Evolutionary conservation across 1,284 basidiomycete species (phyloP).

Genomic region (Psilocybe mexicana): DNA sequence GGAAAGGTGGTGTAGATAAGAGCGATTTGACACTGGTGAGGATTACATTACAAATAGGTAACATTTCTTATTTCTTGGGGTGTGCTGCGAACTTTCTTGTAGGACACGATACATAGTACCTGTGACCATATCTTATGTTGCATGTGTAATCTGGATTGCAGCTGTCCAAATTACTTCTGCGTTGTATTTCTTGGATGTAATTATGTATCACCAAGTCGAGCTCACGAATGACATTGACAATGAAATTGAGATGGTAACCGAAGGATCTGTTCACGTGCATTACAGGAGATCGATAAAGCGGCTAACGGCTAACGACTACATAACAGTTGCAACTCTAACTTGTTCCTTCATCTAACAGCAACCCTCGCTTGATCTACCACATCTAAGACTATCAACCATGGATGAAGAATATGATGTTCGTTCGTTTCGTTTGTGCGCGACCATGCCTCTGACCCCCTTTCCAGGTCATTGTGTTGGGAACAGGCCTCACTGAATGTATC

Average conservation of each 20-base stretch:
- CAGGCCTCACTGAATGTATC: slow-evolving; percentile 97
- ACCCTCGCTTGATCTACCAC: slow-evolving; percentile 18
- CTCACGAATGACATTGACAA: neutral
- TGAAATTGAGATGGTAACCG: neutral
- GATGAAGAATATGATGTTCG: slow-evolving; percentile 89
- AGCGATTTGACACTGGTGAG: neutral
- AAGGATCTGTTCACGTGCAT: slow-evolving; percentile 22
- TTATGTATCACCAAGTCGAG: neutral
- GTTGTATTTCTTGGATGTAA: neutral
- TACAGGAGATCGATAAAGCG: slow-evolving; percentile 16
- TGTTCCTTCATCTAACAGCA: slow-evolving; percentile 20
- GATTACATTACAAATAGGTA: neutral
- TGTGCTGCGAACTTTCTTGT: neutral
- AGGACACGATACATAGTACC: neutral
- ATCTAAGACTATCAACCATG: slow-evolving; percentile 48
- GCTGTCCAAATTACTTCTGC: neutral
- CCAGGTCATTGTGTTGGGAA: slow-evolving; percentile 92
- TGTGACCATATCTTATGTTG: neutral
- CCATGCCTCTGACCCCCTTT: slow-evolving; percentile 12
- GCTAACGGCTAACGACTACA: neutral
- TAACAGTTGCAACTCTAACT: neutral
- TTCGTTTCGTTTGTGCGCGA: slow-evolving; percentile 1
- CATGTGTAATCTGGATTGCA: neutral
- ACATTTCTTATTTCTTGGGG: neutral
- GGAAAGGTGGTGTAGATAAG: slow-evolving; percentile 8